phyloP scores from a whole-genome alignment of 495 filamentous ascomycete species.

The Lasiosphaeria hispida region DNA sequence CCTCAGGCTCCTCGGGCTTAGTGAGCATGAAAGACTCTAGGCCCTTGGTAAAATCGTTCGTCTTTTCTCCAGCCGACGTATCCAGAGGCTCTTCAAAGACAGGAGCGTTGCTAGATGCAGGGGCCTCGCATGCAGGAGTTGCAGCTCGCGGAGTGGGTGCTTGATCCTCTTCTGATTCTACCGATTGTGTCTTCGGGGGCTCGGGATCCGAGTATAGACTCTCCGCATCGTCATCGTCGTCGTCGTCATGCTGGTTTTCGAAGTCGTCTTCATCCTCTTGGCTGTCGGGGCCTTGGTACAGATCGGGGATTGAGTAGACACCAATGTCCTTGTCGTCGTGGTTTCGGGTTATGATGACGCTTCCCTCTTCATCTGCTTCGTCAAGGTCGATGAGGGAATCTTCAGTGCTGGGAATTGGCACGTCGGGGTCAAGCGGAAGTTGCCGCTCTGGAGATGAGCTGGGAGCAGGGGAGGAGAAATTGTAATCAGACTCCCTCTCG shows the following conservation, averaged over 20 bases:
- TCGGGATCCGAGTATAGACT: constrained; percentile 30
- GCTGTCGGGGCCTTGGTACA: constrained; percentile 42
- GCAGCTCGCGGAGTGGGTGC: constrained; percentile 48
- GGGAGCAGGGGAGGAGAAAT: constrained; percentile 56
- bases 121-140: constrained; percentile 33
- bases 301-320: constrained; percentile 70
- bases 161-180: constrained; percentile 22
- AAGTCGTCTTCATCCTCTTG: constrained; percentile 45
- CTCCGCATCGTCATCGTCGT: constrained; percentile 22
- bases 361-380: constrained; percentile 46
- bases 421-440: constrained; percentile 70
- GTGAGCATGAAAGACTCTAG: constrained; percentile 44
- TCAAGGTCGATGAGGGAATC: constrained; percentile 49
- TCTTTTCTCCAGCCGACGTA: constrained; percentile 21
- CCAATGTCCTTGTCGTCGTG: constrained; percentile 61
- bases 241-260: constrained; percentile 21
- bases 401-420: constrained; percentile 76
- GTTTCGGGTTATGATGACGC: constrained; percentile 68
- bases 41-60: constrained; percentile 38
- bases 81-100: constrained; percentile 13
- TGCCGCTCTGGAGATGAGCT: constrained; percentile 52
- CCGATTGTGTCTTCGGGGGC: neutral
- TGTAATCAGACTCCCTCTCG: constrained; percentile 59
- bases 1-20: constrained; percentile 34
- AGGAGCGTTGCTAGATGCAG: constrained; percentile 7